Conservation (phyloP, 306 rosid species). For the Fagus sylvatica region DNA sequence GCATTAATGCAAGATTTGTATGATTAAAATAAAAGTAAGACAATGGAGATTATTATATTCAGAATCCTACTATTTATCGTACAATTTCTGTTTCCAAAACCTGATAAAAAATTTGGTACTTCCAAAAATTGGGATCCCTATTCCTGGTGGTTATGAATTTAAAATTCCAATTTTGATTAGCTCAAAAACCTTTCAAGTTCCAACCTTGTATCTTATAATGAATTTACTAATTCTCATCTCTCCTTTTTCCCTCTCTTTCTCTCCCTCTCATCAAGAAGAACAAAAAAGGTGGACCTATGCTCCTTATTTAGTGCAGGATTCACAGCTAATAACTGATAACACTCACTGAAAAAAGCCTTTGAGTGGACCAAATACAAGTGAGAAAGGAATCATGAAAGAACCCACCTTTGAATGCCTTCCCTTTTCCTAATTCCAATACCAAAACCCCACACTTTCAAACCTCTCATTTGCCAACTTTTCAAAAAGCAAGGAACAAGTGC, state of each 20-base stretch:
- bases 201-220: background rate
- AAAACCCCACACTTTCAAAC: constrained; percentile 55
- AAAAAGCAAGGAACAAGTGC: constrained; percentile 61
- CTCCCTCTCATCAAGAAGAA: constrained; percentile 15
- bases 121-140: constrained; percentile 7
- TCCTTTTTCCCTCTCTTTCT: background rate
- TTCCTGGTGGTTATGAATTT: background rate
- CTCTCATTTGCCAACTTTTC: constrained; percentile 64
- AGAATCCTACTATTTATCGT: background rate
- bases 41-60: too few relatives aligned
- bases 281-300: constrained; percentile 20
- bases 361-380: constrained; percentile 43
- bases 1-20: too few relatives aligned
- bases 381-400: constrained; percentile 52
- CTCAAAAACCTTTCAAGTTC: background rate
- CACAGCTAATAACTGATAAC: constrained; percentile 26
- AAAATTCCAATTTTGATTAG: background rate
- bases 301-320: constrained; percentile 42
- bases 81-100: background rate
- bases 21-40: too few relatives aligned
- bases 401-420: constrained; percentile 53
- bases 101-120: background rate
- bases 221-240: too few relatives aligned
- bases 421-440: constrained; percentile 80
- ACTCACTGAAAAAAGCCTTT: constrained; percentile 10